A percentile compares a stretch with the other conserved stretches of the same genome.
phyloP scores from a whole-genome alignment of 179 eudicot species.

The Spinacia oleracea region DNA sequence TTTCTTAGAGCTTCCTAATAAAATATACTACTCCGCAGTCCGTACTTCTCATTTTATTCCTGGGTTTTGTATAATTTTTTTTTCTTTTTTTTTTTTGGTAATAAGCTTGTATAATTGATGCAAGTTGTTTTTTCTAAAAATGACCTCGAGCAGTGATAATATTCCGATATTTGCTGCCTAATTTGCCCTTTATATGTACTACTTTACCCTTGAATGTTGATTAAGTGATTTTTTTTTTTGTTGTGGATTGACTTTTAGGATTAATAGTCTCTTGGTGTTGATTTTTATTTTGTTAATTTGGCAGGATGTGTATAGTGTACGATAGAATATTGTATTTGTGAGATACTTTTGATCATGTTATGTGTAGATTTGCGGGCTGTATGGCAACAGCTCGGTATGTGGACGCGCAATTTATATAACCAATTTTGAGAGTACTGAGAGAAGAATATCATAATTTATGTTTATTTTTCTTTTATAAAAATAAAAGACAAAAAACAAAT shows the following conservation, averaged over 20 bases:
- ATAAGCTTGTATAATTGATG: background rate
- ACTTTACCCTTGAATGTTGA: background rate
- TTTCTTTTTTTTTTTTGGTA: no score
- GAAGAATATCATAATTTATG: no score
- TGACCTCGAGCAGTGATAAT: background rate
- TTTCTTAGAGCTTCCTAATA: no score
- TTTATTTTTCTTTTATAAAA: no score
- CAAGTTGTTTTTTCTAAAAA: background rate
- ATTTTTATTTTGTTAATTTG: background rate
- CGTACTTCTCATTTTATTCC: no score
- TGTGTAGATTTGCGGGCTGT: conserved; percentile 23
- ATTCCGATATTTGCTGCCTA: background rate
- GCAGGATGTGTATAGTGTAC: background rate
- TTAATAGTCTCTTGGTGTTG: background rate
- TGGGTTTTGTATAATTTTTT: no score
- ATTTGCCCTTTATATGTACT: background rate
- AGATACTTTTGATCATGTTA: background rate
- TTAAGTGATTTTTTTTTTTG: background rate
- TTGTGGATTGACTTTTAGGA: conserved; percentile 12
- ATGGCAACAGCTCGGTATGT: conserved; percentile 20
- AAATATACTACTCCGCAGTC: no score
- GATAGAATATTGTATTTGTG: background rate
- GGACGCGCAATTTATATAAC: no score
- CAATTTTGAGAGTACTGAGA: no score
- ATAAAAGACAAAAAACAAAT: no score